phyloP scores from a whole-genome alignment of 1,284 basidiomycete species.

The Fomitopsis schrenkii region DNA sequence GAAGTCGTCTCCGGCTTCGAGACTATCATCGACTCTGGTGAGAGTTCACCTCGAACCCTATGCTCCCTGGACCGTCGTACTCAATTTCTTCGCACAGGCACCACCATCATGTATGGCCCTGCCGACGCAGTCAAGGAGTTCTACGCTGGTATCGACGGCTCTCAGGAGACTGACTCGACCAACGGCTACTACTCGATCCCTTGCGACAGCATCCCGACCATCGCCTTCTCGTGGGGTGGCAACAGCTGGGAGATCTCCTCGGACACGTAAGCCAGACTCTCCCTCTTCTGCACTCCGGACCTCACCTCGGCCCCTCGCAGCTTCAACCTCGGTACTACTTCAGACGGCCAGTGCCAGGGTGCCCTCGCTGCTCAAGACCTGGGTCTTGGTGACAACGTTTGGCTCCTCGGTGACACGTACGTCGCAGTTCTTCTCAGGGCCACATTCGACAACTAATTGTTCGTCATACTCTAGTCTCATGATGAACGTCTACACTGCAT shows the following conservation, averaged over 20 bases:
- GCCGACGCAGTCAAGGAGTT: slow-evolving; percentile 35
- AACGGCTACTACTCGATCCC: slow-evolving; percentile 37
- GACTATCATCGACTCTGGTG: slow-evolving; percentile 22
- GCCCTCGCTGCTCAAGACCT: slow-evolving; percentile 18
- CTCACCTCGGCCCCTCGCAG: background rate
- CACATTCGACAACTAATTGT: background rate
- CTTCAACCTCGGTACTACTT: slow-evolving; percentile 18
- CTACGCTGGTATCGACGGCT: slow-evolving; percentile 37
- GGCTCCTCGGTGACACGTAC: slow-evolving; percentile 28
- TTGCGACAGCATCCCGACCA: slow-evolving; percentile 31
- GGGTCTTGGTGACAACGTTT: slow-evolving; percentile 24
- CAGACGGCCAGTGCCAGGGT: slow-evolving; percentile 9
- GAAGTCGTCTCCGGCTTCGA: slow-evolving; percentile 20
- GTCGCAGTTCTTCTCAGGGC: background rate
- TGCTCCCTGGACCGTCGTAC: background rate
- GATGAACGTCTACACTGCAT: slow-evolving; percentile 16
- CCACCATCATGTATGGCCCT: slow-evolving; percentile 47
- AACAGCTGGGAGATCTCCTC: slow-evolving; percentile 32
- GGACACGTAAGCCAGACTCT: slow-evolving; percentile 4
- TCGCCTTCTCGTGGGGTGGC: slow-evolving; percentile 39
- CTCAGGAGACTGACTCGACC: slow-evolving; percentile 23
- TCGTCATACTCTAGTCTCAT: slow-evolving; percentile 11
- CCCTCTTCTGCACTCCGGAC: background rate
- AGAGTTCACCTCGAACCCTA: background rate
- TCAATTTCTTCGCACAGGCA: slow-evolving; percentile 17